Base-by-base conservation (phyloP, 768 basidiomycete genomes). In the Russula olivacea region DNA sequence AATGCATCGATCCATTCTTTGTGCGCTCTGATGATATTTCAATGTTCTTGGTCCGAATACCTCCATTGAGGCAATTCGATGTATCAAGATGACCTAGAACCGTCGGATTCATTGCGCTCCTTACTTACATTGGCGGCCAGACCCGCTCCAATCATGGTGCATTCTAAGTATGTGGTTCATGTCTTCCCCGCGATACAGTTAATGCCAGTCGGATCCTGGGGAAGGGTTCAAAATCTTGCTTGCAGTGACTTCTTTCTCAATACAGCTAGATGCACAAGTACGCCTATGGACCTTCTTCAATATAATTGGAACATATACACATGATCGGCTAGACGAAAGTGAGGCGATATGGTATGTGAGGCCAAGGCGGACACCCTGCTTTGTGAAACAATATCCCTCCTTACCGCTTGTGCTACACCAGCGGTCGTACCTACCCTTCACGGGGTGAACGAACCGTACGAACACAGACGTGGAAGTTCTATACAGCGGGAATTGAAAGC, bases 271-370 rank as follows among this genome's bases (percentile, higher is more conserved):
- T 64, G 54, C 58, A 25, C 17, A 19, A 21, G 21, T 15, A 53
- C 52, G 19, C 38, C 19, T 23, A 38, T 38, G 19, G 40, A 12
- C 45, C 36, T 36, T 59, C n/a, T 58, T 63, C 60, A 49, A 21
- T 9, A 36, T n/a, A 41, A 23, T 32, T 38, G 40, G 23, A 51
- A 43, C 12, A 17, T 38, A 7, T 12, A 12, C 10, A 2, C 40
- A 41, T 40, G 32, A 56, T 41, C 30, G 32, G 58, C 49, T 50
- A 38, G 48, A 64, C 45, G 47, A 43, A 47, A 23, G 36, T 58
- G 51, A 60, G 63, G n/a, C 45, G 59, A 43, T 58, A 47, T 38
- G 41, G 58, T 51, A 25, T 51, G 58, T 60, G 58, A 64, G 59
- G 54, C 56, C 59, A 48, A 48, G 50, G 43, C 23, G 23, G 61